Evolutionary conservation across 305 asterid genomes (phyloP), one percentile per base, ranked within the genome.

Genomic region (Petunia hybrid): DNA sequence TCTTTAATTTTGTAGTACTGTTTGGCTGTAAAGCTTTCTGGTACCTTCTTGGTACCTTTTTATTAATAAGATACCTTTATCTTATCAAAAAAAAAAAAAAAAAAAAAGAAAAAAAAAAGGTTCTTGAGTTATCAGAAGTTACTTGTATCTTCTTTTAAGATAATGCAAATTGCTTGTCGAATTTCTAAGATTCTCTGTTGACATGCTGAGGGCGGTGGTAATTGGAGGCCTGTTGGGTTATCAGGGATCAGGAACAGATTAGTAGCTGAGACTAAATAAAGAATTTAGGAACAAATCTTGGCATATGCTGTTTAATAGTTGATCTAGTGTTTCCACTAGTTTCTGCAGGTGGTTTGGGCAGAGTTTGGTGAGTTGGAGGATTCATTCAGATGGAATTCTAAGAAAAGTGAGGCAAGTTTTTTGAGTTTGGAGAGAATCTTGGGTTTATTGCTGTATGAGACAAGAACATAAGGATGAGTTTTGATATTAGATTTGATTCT

Each of bases 341-440:
- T 70, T 70, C 43, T 31, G 64, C 79, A 53, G 14, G 48, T 73
- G 78, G 48, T 74, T 74, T 46, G 62, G 46, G 64, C 36, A 53
- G 79, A 74, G 38, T 39, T 74, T 74, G 46, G 78, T 36, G 79
- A 38, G 64, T 53, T 74, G 14, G 79, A 74, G 64, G 79, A 36
- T 74, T 53, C n/a, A 13, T 74, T 74, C 38, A 4, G 79, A 43
- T 73, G 62, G 45, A 66, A 66, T 66, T 51, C 14, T 66, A 66
- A 40, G 51, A 40, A 40, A 66, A 5, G 31, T 38, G 10, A 12
- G 45, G 70, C 70, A 38, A 16, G 38, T 60, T 12, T 22, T 65
- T 10, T 39, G 71, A 40, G 16, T 39, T 65, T 65, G 46, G 71
- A 65, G 71, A 13, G 16, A 39, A 10, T 64, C 22, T 38, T 64